Percentiles rank a stretch among this genome's conserved stretches.
Conservation (phyloP, 2,329 filamentous ascomycete genomes). For the Xylaria hypoxylon region DNA sequence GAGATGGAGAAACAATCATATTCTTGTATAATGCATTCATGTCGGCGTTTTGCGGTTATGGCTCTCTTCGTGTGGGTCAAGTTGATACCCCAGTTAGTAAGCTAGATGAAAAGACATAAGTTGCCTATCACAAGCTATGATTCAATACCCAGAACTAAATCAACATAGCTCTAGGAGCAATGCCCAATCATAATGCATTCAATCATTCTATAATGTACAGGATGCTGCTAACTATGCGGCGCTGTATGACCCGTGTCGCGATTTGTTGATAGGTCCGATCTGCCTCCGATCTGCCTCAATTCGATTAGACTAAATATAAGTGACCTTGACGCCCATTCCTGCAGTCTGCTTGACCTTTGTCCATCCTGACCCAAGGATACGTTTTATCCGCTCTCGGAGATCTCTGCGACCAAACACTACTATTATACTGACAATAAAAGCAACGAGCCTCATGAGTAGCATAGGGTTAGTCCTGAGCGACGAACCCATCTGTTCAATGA, state of each 20-base stretch:
- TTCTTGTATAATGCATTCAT: conserved; percentile 40
- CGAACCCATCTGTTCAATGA: conserved; percentile 63
- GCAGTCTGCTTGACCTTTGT: conserved; percentile 84
- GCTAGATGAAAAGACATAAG: conserved; percentile 11
- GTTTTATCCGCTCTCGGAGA: conserved; percentile 78
- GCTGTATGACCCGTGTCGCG: conserved; percentile 33
- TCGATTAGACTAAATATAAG: conserved; percentile 76
- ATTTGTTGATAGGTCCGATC: conserved; percentile 9
- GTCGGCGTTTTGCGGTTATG: conserved; percentile 45
- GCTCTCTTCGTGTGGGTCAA: conserved; percentile 35
- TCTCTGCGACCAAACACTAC: conserved; percentile 80
- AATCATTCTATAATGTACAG: conserved; percentile 45
- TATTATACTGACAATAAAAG: conserved; percentile 83
- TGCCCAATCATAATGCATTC: conserved; percentile 39
- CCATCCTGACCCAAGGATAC: conserved; percentile 78
- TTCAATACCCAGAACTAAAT: neutral
- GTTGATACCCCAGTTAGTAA: conserved; percentile 38
- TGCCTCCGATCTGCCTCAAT: neutral
- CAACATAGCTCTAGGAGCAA: neutral
- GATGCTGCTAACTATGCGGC: conserved; percentile 38
- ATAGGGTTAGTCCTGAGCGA: conserved; percentile 68
- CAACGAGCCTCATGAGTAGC: conserved; percentile 71
- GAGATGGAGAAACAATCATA: conserved; percentile 3
- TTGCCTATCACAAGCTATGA: conserved; percentile 1
- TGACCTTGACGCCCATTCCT: conserved; percentile 97